phyloP scores from a whole-genome alignment of 2,329 filamentous ascomycete species.

The Paecilomyces dactylethromorphus region DNA sequence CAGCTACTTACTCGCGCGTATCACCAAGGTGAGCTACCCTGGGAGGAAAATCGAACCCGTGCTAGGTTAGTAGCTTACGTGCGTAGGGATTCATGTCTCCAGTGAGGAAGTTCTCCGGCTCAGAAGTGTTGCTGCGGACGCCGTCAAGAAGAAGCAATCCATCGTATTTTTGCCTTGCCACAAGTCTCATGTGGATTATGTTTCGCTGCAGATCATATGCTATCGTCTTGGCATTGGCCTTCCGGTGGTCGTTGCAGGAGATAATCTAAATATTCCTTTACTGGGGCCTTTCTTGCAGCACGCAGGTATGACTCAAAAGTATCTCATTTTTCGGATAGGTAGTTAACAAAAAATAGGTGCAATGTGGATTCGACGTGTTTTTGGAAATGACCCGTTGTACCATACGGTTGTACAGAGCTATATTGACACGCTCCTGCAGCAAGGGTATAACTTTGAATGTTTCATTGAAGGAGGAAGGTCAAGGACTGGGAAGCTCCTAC shows the following conservation, averaged over 20 bases:
- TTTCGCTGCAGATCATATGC: conserved; percentile 90
- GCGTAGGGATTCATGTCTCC: conserved; percentile 73
- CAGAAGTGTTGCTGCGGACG: conserved; percentile 72
- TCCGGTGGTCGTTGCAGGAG: conserved; percentile 87
- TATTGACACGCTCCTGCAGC: conserved; percentile 83
- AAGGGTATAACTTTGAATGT: conserved; percentile 92
- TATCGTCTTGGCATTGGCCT: conserved; percentile 84
- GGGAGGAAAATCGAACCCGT: neutral
- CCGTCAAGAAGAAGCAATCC: conserved; percentile 81
- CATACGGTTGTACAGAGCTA: conserved; percentile 91
- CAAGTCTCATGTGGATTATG: conserved; percentile 91
- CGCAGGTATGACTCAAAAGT: conserved; percentile 50
- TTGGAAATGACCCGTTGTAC: conserved; percentile 88
- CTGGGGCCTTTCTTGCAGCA: conserved; percentile 88
- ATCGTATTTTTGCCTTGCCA: conserved; percentile 96
- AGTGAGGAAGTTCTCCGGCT: conserved; percentile 86
- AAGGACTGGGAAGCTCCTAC: conserved; percentile 84
- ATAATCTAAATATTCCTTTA: conserved; percentile 91
- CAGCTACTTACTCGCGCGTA: conserved; percentile 89
- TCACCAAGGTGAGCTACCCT: conserved; percentile 62
- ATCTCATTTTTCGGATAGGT: neutral
- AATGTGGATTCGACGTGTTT: conserved; percentile 91
- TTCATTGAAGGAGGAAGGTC: conserved; percentile 95
- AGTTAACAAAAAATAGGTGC: conserved; percentile 48
- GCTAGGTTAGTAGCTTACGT: conserved; percentile 2